Percentiles rank a stretch among this genome's conserved stretches.
These are phyloP conservation scores for Albizia julibrissin DNA, from an alignment of 306 rosid species.

Conservation along the genomic window DNA sequence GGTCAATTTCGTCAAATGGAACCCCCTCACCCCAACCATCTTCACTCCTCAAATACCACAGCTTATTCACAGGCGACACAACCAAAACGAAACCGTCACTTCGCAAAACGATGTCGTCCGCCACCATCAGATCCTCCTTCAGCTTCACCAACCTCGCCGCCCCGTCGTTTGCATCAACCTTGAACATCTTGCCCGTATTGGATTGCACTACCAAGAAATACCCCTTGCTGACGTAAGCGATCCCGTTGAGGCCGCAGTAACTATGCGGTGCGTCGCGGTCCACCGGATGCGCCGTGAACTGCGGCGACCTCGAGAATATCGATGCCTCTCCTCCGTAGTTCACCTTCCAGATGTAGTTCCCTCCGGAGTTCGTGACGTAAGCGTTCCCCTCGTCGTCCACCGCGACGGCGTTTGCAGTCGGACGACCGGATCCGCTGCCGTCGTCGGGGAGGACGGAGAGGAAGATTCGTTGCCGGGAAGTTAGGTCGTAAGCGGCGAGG, in stretches of 20 bases:
- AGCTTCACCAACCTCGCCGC: slow-evolving; percentile 52
- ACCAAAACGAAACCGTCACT: slow-evolving; percentile 78
- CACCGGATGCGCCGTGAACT: slow-evolving; percentile 50
- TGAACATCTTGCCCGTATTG: slow-evolving; percentile 84
- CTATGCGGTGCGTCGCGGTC: slow-evolving; percentile 34
- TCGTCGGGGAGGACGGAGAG: slow-evolving; percentile 51
- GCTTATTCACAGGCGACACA: slow-evolving; percentile 36
- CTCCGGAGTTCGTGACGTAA: slow-evolving; percentile 69
- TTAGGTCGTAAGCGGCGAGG: slow-evolving; percentile 82
- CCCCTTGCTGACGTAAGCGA: slow-evolving; percentile 71
- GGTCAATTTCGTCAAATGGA: slow-evolving; percentile 67
- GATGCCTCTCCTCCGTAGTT: slow-evolving; percentile 54
- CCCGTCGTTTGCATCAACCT: slow-evolving; percentile 67
- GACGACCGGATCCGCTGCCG: slow-evolving; percentile 12
- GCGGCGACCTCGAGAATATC: slow-evolving; percentile 59
- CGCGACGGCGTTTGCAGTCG: slow-evolving; percentile 69
- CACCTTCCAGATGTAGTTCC: slow-evolving; percentile 81
- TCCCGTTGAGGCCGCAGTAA: slow-evolving; percentile 68
- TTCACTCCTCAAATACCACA: slow-evolving; percentile 71
- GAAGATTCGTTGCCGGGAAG: slow-evolving; percentile 55
- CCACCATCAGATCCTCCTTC: slow-evolving; percentile 46
- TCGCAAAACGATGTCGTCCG: slow-evolving; percentile 64
- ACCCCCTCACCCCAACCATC: slow-evolving; percentile 68
- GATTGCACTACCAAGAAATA: slow-evolving; percentile 72
- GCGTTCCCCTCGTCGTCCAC: slow-evolving; percentile 76